Evolutionary conservation across 1,284 basidiomycete genomes (phyloP).

Genomic region (Ceratobasidium theobromae): DNA sequence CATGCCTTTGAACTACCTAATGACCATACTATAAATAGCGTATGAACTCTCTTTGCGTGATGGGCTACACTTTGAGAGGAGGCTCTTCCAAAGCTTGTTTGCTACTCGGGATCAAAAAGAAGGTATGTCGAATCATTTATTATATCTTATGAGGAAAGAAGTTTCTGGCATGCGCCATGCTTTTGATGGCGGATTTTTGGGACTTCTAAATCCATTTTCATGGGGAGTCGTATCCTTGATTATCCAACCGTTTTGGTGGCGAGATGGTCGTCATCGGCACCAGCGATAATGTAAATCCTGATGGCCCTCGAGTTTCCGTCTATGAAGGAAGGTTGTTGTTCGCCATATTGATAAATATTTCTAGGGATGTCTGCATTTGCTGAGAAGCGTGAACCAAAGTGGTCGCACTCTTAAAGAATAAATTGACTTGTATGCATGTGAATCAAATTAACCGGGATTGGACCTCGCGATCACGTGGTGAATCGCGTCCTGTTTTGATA

Average conservation of each 20-base stretch:
- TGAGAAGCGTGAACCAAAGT: conserved; percentile 93
- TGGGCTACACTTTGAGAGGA: conserved; percentile 84
- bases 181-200: conserved; percentile 5
- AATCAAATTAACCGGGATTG: background rate
- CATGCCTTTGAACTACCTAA: background rate
- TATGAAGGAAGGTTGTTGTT: background rate
- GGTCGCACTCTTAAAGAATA: conserved; percentile 53
- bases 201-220: conserved; percentile 7
- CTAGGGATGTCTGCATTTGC: conserved; percentile 93
- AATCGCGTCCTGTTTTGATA: too few species aligned
- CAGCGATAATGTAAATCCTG: background rate
- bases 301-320: background rate
- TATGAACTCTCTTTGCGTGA: conserved; percentile 81
- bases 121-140: conserved; percentile 53
- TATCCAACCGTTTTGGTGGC: background rate
- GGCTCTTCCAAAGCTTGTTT: conserved; percentile 91
- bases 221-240: background rate
- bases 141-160: background rate
- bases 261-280: conserved; percentile 17
- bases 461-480: conserved; percentile 17
- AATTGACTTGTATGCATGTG: background rate
- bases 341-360: conserved; percentile 13
- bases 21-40: conserved; percentile 50
- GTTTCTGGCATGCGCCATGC: background rate
- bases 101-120: conserved; percentile 98